A percentile compares a stretch with the other conserved stretches of the same genome.
Evolutionary conservation across 1,284 basidiomycete species (phyloP).

Genomic region (Neotropicomus parvogracilis): DNA sequence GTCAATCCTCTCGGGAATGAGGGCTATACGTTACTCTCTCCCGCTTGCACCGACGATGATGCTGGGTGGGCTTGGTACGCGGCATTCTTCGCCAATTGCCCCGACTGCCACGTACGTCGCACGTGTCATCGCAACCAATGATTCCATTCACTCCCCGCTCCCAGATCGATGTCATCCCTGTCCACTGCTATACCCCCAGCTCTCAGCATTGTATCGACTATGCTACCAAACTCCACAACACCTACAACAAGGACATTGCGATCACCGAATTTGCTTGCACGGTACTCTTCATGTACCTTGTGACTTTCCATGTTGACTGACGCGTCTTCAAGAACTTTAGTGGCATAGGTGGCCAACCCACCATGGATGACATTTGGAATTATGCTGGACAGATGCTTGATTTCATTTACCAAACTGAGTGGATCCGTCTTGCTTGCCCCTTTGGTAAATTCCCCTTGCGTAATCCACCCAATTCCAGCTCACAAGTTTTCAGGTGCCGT

Average conservation of each 20-base stretch:
- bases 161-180: slow-evolving; percentile 49
- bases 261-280: slow-evolving; percentile 71
- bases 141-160: slow-evolving; percentile 6
- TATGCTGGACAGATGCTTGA: slow-evolving; percentile 53
- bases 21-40: slow-evolving; percentile 64
- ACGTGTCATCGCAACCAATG: slow-evolving; percentile 1
- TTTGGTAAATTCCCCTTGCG: slow-evolving; percentile 49
- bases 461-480: not conserved
- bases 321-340: slow-evolving; percentile 53
- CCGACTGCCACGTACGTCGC: slow-evolving; percentile 50
- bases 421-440: slow-evolving; percentile 55
- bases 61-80: slow-evolving; percentile 57
- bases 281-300: slow-evolving; percentile 32
- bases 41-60: slow-evolving; percentile 63
- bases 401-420: slow-evolving; percentile 56
- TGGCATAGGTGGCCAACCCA: slow-evolving; percentile 48
- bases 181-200: slow-evolving; percentile 62
- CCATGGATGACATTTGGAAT: slow-evolving; percentile 40
- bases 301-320: slow-evolving; percentile 4
- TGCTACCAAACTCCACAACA: slow-evolving; percentile 46
- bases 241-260: slow-evolving; percentile 49
- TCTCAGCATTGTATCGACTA: slow-evolving; percentile 48
- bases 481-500: slow-evolving; percentile 47
- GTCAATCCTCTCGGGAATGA: slow-evolving; percentile 52
- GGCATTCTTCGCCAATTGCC: slow-evolving; percentile 42